Percentiles rank a stretch among this genome's conserved stretches.
phyloP scores from a whole-genome alignment of 441 rosid genomes.

The Geranium incanum region DNA sequence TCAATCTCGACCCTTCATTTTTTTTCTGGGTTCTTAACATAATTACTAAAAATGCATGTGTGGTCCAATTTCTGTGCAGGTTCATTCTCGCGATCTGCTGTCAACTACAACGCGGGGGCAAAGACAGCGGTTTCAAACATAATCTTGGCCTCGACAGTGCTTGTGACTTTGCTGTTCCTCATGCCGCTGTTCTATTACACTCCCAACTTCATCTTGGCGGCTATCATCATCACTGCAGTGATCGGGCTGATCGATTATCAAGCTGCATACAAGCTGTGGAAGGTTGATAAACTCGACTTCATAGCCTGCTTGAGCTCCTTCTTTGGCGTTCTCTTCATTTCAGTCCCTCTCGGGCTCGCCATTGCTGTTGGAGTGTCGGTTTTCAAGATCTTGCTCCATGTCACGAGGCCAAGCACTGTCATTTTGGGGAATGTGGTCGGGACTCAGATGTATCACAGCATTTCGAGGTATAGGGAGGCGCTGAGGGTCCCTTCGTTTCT shows the following conservation, averaged over 20 bases:
- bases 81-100: conserved; percentile 15
- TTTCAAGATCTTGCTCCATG: conserved; percentile 73
- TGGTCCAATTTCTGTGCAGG: not conserved
- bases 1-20: no score
- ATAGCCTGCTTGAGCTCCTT: conserved; percentile 74
- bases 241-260: conserved; percentile 78
- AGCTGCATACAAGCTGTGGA: conserved; percentile 64
- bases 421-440: conserved; percentile 70
- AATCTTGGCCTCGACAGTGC: conserved; percentile 73
- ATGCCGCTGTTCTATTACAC: conserved; percentile 94
- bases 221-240: conserved; percentile 90
- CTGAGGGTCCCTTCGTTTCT: conserved; percentile 64
- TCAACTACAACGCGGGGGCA: conserved; percentile 92
- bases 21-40: not conserved
- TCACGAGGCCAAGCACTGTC: conserved; percentile 72
- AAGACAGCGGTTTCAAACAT: conserved; percentile 76
- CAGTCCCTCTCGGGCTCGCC: conserved; percentile 84
- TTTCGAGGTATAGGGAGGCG: conserved; percentile 60
- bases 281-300: conserved; percentile 91
- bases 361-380: conserved; percentile 85
- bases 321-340: conserved; percentile 89
- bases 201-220: conserved; percentile 70
- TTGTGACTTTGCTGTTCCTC: conserved; percentile 73
- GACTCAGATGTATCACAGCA: conserved; percentile 69
- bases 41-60: not conserved